Conservation (phyloP, 768 basidiomycete species). For the Suillus alpinus region DNA sequence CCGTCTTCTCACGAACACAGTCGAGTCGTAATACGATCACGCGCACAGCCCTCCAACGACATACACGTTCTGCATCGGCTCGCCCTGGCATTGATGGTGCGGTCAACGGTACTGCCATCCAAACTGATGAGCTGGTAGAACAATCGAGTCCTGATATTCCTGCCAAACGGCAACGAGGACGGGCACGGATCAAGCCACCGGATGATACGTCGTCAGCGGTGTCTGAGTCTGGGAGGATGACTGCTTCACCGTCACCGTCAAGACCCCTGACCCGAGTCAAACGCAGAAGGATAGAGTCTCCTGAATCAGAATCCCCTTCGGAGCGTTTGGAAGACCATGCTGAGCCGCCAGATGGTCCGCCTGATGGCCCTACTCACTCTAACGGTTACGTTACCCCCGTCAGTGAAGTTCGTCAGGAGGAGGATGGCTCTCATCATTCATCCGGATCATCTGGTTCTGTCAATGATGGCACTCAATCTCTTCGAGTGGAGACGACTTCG, state of each 20-base stretch:
- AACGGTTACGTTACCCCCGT: conserved; percentile 11
- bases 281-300: conserved; percentile 42
- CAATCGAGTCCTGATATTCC: conserved; percentile 6
- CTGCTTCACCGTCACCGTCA: conserved; percentile 12
- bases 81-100: conserved; percentile 15
- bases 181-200: conserved; percentile 22
- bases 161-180: conserved; percentile 34
- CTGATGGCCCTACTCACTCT: conserved; percentile 1
- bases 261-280: conserved; percentile 36
- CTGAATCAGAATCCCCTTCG: conserved; percentile 22
- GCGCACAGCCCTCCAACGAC: conserved; percentile 1
- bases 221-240: conserved; percentile 3
- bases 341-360: conserved; percentile 7
- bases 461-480: background rate
- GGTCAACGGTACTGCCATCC: conserved; percentile 8
- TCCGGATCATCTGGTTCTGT: background rate
- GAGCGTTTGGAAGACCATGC: conserved; percentile 6
- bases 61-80: conserved; percentile 18
- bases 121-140: conserved; percentile 6
- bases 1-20: conserved; percentile 13
- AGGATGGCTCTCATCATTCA: background rate
- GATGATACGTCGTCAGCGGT: conserved; percentile 4
- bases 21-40: conserved; percentile 9
- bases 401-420: conserved; percentile 16
- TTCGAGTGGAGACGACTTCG: background rate